Conservation (phyloP, 352 stramenopile species). For the Thalassiosira allenii region DNA sequence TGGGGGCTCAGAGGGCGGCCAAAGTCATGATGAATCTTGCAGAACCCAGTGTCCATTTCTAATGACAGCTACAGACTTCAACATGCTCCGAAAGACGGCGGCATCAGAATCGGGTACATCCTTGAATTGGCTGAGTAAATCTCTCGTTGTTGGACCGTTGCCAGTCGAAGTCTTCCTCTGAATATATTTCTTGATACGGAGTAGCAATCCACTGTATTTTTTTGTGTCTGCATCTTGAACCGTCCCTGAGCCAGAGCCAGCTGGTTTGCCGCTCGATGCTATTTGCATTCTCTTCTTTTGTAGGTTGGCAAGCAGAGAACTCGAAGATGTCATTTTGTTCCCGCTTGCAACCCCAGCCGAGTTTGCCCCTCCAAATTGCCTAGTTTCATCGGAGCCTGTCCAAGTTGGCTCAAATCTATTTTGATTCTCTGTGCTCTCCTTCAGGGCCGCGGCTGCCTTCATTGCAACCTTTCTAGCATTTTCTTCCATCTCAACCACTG, state of each 20-base stretch:
- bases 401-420: constrained; percentile 67
- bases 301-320: constrained; percentile 68
- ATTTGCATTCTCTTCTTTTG: constrained; percentile 63
- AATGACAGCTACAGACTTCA: constrained; percentile 74
- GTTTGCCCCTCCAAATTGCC: too few relatives aligned
- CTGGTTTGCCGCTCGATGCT: constrained; percentile 20
- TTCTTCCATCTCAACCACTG: constrained; percentile 89
- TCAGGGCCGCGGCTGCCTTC: constrained; percentile 88
- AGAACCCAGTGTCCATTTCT: constrained; percentile 72
- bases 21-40: constrained; percentile 1
- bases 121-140: constrained; percentile 90
- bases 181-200: constrained; percentile 89
- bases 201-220: constrained; percentile 71
- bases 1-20: too few relatives aligned
- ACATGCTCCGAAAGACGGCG: constrained; percentile 75
- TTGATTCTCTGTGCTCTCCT: constrained; percentile 78
- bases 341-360: constrained; percentile 33
- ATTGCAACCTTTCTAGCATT: constrained; percentile 91
- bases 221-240: constrained; percentile 68
- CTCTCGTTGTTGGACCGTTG: constrained; percentile 89
- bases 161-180: constrained; percentile 29
- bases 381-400: constrained; percentile 69
- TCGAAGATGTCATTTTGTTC: constrained; percentile 37
- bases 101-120: constrained; percentile 86
- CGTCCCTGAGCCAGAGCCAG: constrained; percentile 35